A percentile compares a stretch with the other conserved stretches of the same genome.
Conservation (phyloP, 495 filamentous ascomycete genomes). For the Neurospora sublineolata region DNA sequence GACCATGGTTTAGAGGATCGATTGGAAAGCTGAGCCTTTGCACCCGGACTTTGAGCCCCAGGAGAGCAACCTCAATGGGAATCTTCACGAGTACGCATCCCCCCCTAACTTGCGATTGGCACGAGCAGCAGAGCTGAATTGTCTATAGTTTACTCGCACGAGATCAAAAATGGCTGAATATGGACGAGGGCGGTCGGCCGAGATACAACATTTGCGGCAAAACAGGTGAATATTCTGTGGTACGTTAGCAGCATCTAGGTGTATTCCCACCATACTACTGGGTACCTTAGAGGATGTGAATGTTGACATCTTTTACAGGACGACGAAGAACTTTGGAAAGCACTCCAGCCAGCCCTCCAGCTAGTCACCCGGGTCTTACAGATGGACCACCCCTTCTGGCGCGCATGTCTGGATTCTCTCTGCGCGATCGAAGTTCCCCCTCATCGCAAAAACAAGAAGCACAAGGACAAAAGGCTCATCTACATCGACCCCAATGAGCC, state of each 20-base stretch:
- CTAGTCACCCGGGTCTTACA: slow-evolving; percentile 15
- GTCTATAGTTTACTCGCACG: not conserved
- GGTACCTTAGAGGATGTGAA: not conserved
- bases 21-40: slow-evolving; percentile 5
- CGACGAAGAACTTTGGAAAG: slow-evolving; percentile 22
- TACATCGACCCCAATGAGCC: not conserved
- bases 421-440: slow-evolving; percentile 3
- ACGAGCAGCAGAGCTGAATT: not conserved
- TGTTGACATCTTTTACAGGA: not conserved
- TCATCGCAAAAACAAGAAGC: not conserved
- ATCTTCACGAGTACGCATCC: slow-evolving; percentile 15
- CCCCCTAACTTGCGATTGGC: not conserved
- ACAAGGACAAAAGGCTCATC: not conserved
- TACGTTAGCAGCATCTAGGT: slow-evolving; percentile 2
- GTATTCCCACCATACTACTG: not conserved
- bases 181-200: slow-evolving; percentile 6
- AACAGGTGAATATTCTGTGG: slow-evolving; percentile 13
- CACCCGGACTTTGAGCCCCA: slow-evolving; percentile 1
- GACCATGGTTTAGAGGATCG: slow-evolving; percentile 1
- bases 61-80: slow-evolving; percentile 9
- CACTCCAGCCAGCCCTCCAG: slow-evolving; percentile 22
- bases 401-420: slow-evolving; percentile 11
- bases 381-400: slow-evolving; percentile 8
- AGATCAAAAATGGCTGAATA: slow-evolving; percentile 1
- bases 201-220: slow-evolving; percentile 18